Evolutionary conservation across 2,329 filamentous ascomycete species (phyloP), one percentile per base, ranked within the genome.

Genomic region (Cladophialophora yegresii): DNA sequence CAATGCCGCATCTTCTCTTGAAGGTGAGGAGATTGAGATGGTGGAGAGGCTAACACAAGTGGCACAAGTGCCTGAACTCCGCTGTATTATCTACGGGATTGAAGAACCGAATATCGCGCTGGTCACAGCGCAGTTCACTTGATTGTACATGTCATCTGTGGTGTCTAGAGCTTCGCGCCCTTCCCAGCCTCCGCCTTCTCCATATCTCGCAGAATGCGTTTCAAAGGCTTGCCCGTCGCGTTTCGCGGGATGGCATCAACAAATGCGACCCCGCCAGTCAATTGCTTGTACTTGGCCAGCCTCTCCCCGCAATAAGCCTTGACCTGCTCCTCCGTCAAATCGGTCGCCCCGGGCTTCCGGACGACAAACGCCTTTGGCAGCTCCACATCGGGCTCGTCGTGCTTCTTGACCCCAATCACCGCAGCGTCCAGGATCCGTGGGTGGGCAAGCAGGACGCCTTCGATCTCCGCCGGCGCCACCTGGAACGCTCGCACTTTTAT

Each of bases 241-340:
- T 80, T 81, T 53, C 80, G 78, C 1, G 82, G 82, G 26, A 84
- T 80, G 26, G 77, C 74, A 47, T 82, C 78, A 7, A 83, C 77
- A 56, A 83, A 83, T 20, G 78, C 69, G 6, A 83, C 57, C 5
- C 67, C 67, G 3, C 64, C 76, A 72, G 91, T 88, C 6, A 74
- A 72, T 76, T 89, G 86, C 76, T 93, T 91, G 3, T 85, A 79
- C 0, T 82, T 77, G 0, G 85, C 85, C 69, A 93, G 76, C 33
- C 59, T 56, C 45, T 58, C 58, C 81, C 78, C 10, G 74, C 66
- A 76, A 23, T 54, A 69, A 66, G 71, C 84, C 77, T 75, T 9
- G 72, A 76, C 1, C 82, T 74, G 32, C 82, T 74, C 69, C 0
- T 80, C 76, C 9, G 78, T 13, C 75, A 69, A 75, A 30, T 50